Percentiles rank a stretch among this genome's conserved stretches.
These are phyloP conservation scores for Aspergillus aculeatus DNA, from an alignment of 2,329 filamentous ascomycete species.

Conservation along the genomic window DNA sequence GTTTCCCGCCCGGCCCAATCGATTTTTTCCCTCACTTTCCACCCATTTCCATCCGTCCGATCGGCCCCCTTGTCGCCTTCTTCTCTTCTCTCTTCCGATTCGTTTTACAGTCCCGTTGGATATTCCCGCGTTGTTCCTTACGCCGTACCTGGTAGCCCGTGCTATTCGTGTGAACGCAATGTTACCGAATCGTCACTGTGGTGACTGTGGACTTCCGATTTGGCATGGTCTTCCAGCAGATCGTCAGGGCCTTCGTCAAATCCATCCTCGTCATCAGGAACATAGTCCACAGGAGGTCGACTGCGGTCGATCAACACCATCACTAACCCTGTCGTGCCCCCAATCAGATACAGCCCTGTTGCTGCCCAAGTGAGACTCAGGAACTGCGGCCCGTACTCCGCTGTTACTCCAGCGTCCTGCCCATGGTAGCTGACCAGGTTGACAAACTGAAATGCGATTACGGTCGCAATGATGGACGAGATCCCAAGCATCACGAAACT, in stretches of 20 bases:
- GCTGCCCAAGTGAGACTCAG: conserved; percentile 61
- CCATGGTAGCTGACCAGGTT: conserved; percentile 56
- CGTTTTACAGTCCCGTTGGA: background rate
- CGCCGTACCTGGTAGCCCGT: background rate
- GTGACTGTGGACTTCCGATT: background rate
- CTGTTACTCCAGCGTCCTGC: conserved; percentile 49
- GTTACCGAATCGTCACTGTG: background rate
- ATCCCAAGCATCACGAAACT: conserved; percentile 63
- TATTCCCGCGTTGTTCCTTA: background rate
- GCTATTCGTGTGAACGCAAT: background rate
- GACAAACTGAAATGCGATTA: conserved; percentile 56
- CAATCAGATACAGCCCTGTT: conserved; percentile 37
- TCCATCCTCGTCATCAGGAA: background rate
- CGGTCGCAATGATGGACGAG: conserved; percentile 71
- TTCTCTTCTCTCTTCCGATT: background rate
- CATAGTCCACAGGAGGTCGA: conserved; percentile 4
- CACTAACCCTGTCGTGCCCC: conserved; percentile 31
- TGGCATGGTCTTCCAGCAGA: background rate
- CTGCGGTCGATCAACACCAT: conserved; percentile 25
- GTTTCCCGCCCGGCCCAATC: background rate
- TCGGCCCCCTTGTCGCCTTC: background rate
- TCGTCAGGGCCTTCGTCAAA: background rate
- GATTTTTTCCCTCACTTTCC: conserved; percentile 1
- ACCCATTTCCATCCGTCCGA: conserved; percentile 2
- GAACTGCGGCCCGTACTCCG: conserved; percentile 54